Base-by-base conservation (phyloP, 2,329 filamentous ascomycete genomes). In the Epichloe sylvatica region DNA sequence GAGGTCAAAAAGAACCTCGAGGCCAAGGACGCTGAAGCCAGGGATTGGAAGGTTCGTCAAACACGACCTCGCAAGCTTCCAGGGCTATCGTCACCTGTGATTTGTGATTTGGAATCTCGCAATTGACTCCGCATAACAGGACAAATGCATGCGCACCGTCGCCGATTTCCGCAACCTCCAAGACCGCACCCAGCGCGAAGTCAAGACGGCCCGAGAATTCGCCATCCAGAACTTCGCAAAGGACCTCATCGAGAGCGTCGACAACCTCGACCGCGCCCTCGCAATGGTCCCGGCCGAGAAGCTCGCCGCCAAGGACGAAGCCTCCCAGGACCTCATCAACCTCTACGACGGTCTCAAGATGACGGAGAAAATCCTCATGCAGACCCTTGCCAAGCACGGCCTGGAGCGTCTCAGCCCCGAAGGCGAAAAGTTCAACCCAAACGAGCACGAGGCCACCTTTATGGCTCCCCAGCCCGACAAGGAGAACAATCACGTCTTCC, bases 131-230 rank as follows among this genome's bases (percentile, higher is more conserved):
- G 46, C 49, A 33, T 23, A 43, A 49, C 52, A 97, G 92, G 92
- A 97, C 71, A 92, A 89, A 74, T 94, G 89, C 70, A 79, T 96
- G 55, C 91, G 92, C 65, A 85, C 86, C 49, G 82, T 97, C 56
- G 92, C 92, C 70, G 92, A 98, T 62, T 97, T 94, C 79, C 88
- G 88, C 66, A 98, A 97, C 72, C 85, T 98, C 47, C 91, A 97
- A 73, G 88, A 96, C 63, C 87, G 92, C 63, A 94, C 88, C 41
- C 79, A 83, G 67, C 88, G 92, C 63, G 92, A 98, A 59, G 83
- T 94, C 66, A 86, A 92, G 69, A 71, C 78, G 19, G 87, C 91
- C 19, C 83, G 84, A 60, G 86, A 94, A 70, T 98, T 95, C 61
- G 92, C 91, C 62, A 92, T 98, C 62, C 88, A 95, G 66, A 88